A percentile compares a stretch with the other conserved stretches of the same genome.
phyloP scores from a whole-genome alignment of 805 yeast species.

The Yamadazyma laniorum region DNA sequence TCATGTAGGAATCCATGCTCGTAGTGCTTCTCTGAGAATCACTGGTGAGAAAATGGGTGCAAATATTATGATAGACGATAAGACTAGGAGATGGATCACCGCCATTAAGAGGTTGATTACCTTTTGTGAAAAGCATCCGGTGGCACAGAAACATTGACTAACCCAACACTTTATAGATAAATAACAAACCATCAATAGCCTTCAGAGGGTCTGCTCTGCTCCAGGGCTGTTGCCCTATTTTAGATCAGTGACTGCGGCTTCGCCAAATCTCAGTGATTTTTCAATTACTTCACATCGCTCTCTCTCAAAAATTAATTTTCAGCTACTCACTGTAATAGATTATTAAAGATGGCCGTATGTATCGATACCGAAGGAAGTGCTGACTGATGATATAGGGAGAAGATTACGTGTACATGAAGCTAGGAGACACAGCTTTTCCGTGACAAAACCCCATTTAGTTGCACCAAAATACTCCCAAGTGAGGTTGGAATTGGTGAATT shows the following conservation, averaged over 20 bases:
- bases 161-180: too few relatives aligned
- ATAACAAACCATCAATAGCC: too few relatives aligned
- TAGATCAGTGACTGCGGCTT: conserved; percentile 4
- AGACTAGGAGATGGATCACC: conserved; percentile 73
- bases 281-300: conserved; percentile 10
- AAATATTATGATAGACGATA: conserved; percentile 77
- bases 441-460: too few relatives aligned
- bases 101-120: conserved; percentile 73
- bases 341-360: conserved; percentile 12
- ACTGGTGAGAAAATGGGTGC: conserved; percentile 42
- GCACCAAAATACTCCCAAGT: too few relatives aligned
- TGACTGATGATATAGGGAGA: too few relatives aligned
- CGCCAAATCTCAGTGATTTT: not conserved
- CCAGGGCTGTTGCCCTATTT: conserved; percentile 7
- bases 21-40: conserved; percentile 61
- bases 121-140: conserved; percentile 33
- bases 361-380: too few relatives aligned
- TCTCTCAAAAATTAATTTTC: conserved; percentile 11
- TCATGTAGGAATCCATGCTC: conserved; percentile 74
- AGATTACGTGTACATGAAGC: too few relatives aligned
- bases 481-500: too few relatives aligned
- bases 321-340: conserved; percentile 2
- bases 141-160: too few relatives aligned
- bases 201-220: too few relatives aligned
- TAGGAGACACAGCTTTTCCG: too few relatives aligned